These are phyloP conservation scores for Boletus sp. DNA, from an alignment of 1,284 basidiomycete species.

Conservation along the genomic window DNA sequence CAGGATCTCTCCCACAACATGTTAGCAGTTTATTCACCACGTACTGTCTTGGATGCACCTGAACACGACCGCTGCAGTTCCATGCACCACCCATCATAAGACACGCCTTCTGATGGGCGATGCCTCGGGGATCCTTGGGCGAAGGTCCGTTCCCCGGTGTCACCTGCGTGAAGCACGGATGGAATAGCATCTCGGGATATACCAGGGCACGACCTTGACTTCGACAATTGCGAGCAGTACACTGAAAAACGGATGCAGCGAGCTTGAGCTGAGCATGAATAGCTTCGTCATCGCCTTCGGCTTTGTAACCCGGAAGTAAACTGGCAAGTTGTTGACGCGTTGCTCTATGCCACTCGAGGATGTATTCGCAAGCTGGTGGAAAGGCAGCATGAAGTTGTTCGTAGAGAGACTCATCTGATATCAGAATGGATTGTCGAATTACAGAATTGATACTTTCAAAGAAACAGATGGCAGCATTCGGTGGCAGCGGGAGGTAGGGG, in stretches of 20 bases:
- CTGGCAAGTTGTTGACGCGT: constrained; percentile 29
- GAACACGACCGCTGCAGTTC: constrained; percentile 28
- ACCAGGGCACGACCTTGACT: constrained; percentile 12
- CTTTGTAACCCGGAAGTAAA: constrained; percentile 24
- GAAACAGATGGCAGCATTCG: constrained; percentile 24
- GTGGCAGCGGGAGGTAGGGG: constrained; percentile 27
- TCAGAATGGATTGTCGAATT: constrained; percentile 21
- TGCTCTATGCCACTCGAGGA: constrained; percentile 26
- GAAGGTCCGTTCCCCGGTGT: constrained; percentile 6
- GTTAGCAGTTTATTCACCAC: constrained; percentile 18
- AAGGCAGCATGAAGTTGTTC: constrained; percentile 21
- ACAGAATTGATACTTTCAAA: constrained; percentile 22
- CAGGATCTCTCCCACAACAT: constrained; percentile 25
- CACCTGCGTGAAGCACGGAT: constrained; percentile 29
- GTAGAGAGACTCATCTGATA: constrained; percentile 10
- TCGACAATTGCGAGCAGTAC: constrained; percentile 20
- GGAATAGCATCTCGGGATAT: constrained; percentile 31
- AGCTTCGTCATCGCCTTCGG: constrained; percentile 18
- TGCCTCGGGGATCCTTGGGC: constrained; percentile 22
- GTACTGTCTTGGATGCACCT: constrained; percentile 21
- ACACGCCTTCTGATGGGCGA: constrained; percentile 24
- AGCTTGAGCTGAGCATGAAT: constrained; percentile 25
- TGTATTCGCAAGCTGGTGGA: constrained; percentile 7
- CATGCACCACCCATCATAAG: constrained; percentile 32
- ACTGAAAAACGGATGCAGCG: constrained; percentile 30